Conservation (phyloP, 371 early-diverging fungal genomes). For the Conidiobolus incongruus region DNA sequence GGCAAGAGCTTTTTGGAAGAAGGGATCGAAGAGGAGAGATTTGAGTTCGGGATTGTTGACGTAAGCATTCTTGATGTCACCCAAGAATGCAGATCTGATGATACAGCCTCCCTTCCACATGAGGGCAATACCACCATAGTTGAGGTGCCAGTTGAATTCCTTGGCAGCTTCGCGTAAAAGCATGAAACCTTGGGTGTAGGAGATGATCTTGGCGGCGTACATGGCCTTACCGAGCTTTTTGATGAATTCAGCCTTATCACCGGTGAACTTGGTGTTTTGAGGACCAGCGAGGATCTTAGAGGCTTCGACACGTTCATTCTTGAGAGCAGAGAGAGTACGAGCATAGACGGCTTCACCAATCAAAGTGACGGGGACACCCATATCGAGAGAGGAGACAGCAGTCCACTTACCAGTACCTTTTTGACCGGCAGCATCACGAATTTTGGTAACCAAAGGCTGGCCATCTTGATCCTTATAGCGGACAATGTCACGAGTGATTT, state of each 20-base stretch:
- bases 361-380: slow-evolving; percentile 82
- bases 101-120: slow-evolving; percentile 99
- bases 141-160: slow-evolving; percentile 83
- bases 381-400: slow-evolving; percentile 81
- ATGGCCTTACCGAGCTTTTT: slow-evolving; percentile 80
- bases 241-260: slow-evolving; percentile 67
- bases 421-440: slow-evolving; percentile 93
- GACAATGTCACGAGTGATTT: slow-evolving; percentile 86
- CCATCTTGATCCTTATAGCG: slow-evolving; percentile 77
- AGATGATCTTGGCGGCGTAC: slow-evolving; percentile 92
- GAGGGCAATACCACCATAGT: slow-evolving; percentile 84
- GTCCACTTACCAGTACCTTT: slow-evolving; percentile 99
- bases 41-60: slow-evolving; percentile 61
- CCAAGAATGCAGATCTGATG: slow-evolving; percentile 84
- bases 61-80: slow-evolving; percentile 89
- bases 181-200: slow-evolving; percentile 99
- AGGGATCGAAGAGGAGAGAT: slow-evolving; percentile 79
- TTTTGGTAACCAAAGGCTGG: slow-evolving; percentile 72
- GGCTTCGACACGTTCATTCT: slow-evolving; percentile 81
- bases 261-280: slow-evolving; percentile 29
- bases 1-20: slow-evolving; percentile 78
- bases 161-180: slow-evolving; percentile 88
- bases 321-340: slow-evolving; percentile 86
- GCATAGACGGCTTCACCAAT: slow-evolving; percentile 97
- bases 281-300: slow-evolving; percentile 68